These are phyloP conservation scores for Lactarius psammicola DNA, from an alignment of 768 basidiomycete genomes.

Conservation along the genomic window DNA sequence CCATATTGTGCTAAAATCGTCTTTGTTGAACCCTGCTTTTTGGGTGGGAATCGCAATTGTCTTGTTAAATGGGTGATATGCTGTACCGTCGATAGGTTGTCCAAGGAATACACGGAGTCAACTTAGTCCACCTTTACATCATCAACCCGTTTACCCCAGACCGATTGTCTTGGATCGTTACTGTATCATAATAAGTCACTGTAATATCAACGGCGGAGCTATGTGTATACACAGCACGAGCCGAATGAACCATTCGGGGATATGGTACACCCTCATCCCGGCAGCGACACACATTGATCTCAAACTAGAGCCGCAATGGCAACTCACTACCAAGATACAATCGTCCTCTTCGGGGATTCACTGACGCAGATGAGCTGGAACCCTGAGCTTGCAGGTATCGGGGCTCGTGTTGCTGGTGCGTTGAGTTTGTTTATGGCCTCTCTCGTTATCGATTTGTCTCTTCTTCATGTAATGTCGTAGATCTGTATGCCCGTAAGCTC, in stretches of 20 bases:
- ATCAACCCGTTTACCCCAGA: too few relatives aligned
- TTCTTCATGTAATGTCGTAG: conserved; percentile 38
- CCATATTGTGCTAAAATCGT: too few relatives aligned
- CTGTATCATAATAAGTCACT: too few relatives aligned
- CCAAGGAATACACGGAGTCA: too few relatives aligned
- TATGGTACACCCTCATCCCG: too few relatives aligned
- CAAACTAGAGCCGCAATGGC: conserved; percentile 43
- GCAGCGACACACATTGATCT: not conserved
- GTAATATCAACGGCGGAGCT: too few relatives aligned
- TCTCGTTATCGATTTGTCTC: not conserved
- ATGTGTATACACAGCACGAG: not conserved
- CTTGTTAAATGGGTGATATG: too few relatives aligned
- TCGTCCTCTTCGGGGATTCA: conserved; percentile 81
- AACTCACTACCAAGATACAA: conserved; percentile 55
- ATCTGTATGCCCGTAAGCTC: conserved; percentile 72
- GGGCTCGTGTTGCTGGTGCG: conserved; percentile 65
- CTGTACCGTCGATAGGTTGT: too few relatives aligned
- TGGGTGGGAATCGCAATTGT: too few relatives aligned
- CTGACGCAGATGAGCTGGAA: conserved; percentile 72
- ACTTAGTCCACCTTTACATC: too few relatives aligned
- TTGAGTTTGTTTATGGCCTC: conserved; percentile 22
- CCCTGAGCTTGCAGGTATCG: conserved; percentile 52
- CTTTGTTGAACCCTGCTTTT: too few relatives aligned
- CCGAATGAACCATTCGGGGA: not conserved
- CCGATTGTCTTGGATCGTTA: too few relatives aligned